Evolutionary conservation across 1,139 yeast species (phyloP), one percentile per base, ranked within the genome.

Genomic region (Scheffersomyces parashehatae): DNA sequence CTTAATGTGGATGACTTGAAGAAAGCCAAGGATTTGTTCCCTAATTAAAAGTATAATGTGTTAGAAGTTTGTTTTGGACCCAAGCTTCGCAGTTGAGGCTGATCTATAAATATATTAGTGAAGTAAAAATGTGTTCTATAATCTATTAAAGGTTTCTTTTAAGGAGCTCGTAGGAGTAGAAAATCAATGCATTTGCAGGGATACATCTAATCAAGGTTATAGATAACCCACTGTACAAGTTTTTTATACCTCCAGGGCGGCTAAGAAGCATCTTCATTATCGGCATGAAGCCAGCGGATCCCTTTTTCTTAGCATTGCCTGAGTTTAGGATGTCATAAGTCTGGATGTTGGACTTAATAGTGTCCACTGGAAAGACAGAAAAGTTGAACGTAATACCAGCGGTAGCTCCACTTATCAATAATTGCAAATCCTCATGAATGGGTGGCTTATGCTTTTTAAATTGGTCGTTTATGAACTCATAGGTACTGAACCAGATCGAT

Each of bases 401-500:
- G 44, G 78, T 62, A 0, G 96, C 97, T 41, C 99, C 98, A 48
- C 95, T 82, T 1, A 76, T 46, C 55, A 91, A 68, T 26, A 84
- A 64, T 53, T 86, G 87, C 47, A 75, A 57, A 8, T 81, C 75
- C 44, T 48, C 33, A 60, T 67, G 28, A 1, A 62, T 48, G 16
- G 55, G 56, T 2, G 56, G 51, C 41, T 58, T 51, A 16, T 39
- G 35, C 1, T 53, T 46, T 44, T 70, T 68, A 41, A 84, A 69
- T 28, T 62, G 53, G 4, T 63, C 63, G 35, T 75, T 70, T 35
- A 80, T 67, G 39, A 74, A 67, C 59, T 89, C 97, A 60, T 89
- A 89, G 29, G 93, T 81, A 0, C 96, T 95, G 66, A 91, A 91
- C 97, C 97, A 91, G 3, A 93, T 83, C 3, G 96, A 88, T 1